phyloP scores from a whole-genome alignment of 2,329 filamentous ascomycete genomes.

The Aspergillus vadensis region DNA sequence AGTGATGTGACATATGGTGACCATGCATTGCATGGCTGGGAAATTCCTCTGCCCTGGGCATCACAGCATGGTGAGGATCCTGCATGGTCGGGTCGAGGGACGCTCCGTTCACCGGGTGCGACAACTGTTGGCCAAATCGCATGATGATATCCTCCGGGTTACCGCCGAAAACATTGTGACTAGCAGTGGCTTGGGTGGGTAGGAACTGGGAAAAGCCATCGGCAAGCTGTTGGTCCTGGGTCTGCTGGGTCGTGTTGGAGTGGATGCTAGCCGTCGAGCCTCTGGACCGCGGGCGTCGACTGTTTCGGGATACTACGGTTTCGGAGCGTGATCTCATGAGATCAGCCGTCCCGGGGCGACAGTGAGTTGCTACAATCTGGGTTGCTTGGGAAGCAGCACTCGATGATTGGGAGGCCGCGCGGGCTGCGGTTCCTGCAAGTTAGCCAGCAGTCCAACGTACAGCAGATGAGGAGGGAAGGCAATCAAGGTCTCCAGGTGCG shows the following conservation, averaged over 20 bases:
- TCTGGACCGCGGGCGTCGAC: conserved; percentile 47
- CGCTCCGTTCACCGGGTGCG: conserved; percentile 39
- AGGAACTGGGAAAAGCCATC: conserved; percentile 45
- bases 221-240: conserved; percentile 44
- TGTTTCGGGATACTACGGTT: conserved; percentile 41
- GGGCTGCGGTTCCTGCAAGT: conserved; percentile 29
- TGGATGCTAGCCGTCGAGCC: conserved; percentile 52
- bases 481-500: background rate
- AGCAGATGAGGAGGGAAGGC: conserved; percentile 7
- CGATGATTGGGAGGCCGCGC: conserved; percentile 40
- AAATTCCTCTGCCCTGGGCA: conserved; percentile 43
- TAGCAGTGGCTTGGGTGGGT: conserved; percentile 35
- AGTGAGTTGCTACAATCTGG: conserved; percentile 40
- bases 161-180: conserved; percentile 40
- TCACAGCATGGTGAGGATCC: conserved; percentile 37
- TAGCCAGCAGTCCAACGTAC: conserved; percentile 14
- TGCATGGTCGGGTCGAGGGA: conserved; percentile 42
- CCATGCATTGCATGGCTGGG: conserved; percentile 37
- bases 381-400: conserved; percentile 42
- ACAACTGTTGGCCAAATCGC: conserved; percentile 47
- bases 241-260: conserved; percentile 49
- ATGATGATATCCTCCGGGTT: conserved; percentile 51
- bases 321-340: conserved; percentile 45
- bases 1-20: conserved; percentile 40
- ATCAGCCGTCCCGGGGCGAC: conserved; percentile 45